These are phyloP conservation scores for Clarireedia paspali DNA, from an alignment of 2,329 filamentous ascomycete species.

Conservation along the genomic window DNA sequence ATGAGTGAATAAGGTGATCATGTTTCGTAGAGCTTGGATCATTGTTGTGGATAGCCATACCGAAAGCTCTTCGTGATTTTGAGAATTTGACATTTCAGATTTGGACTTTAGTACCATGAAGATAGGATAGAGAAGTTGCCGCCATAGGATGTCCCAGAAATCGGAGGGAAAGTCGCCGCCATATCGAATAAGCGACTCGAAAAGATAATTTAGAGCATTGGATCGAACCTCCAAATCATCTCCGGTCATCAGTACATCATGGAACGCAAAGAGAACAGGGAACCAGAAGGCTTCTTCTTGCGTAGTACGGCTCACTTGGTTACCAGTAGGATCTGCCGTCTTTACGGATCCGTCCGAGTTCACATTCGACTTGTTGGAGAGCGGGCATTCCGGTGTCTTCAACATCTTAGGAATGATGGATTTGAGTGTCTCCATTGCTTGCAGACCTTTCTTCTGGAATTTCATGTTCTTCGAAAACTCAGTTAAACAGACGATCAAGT, in stretches of 20 bases:
- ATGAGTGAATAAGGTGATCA: conserved; percentile 98
- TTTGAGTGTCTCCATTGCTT: conserved; percentile 91
- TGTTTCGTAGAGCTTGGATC: conserved; percentile 96
- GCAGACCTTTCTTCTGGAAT: conserved; percentile 97
- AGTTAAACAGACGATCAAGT: conserved; percentile 90
- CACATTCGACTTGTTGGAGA: conserved; percentile 56
- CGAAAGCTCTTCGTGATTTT: conserved; percentile 93
- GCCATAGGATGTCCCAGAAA: conserved; percentile 98
- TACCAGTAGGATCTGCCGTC: conserved; percentile 35
- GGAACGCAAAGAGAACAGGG: conserved; percentile 94
- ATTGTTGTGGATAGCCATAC: conserved; percentile 99
- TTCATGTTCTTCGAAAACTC: conserved; percentile 98
- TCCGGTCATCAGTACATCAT: conserved; percentile 97
- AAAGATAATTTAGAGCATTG: conserved; percentile 88
- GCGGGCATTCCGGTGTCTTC: conserved; percentile 86
- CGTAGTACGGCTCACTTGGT: conserved; percentile 69
- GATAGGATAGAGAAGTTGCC: conserved; percentile 93
- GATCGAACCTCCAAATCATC: conserved; percentile 95
- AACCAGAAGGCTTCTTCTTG: conserved; percentile 99
- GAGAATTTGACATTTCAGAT: conserved; percentile 90
- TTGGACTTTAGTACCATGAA: conserved; percentile 97
- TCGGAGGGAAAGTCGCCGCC: conserved; percentile 86
- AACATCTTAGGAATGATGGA: conserved; percentile 92
- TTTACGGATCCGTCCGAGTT: conserved; percentile 31
- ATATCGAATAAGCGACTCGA: conserved; percentile 84